These are phyloP conservation scores for Sporormia fimetaria DNA, from an alignment of 495 filamentous ascomycete species.

Conservation along the genomic window DNA sequence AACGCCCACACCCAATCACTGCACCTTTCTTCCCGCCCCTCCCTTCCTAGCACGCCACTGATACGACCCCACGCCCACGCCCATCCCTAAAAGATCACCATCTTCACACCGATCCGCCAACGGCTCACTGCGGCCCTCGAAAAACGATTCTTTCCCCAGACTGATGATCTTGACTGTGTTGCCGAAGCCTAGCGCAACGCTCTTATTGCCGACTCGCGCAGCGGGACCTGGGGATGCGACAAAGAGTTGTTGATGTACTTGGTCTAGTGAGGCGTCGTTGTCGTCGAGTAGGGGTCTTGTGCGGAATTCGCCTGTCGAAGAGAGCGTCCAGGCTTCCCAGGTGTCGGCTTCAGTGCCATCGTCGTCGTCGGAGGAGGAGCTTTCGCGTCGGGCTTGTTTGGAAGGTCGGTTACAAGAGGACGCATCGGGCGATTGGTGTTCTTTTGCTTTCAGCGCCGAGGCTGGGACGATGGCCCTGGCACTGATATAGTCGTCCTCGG, in stretches of 20 bases:
- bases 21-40: conserved; percentile 6
- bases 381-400: neutral
- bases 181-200: conserved; percentile 54
- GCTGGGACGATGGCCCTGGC: conserved; percentile 6
- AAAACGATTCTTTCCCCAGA: conserved; percentile 50
- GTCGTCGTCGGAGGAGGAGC: no score
- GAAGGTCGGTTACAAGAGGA: neutral
- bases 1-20: conserved; percentile 1
- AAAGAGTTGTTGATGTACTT: conserved; percentile 38
- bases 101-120: conserved; percentile 31
- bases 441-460: conserved; percentile 2
- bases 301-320: conserved; percentile 36
- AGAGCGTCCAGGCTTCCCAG: conserved; percentile 60
- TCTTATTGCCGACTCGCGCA: conserved; percentile 43
- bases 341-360: conserved; percentile 4
- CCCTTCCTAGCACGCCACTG: conserved; percentile 3
- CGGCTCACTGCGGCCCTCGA: no score
- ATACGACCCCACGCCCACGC: conserved; percentile 6
- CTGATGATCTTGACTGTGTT: conserved; percentile 56
- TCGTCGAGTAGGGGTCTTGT: conserved; percentile 26
- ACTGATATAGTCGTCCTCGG: conserved; percentile 3
- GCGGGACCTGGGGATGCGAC: conserved; percentile 51
- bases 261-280: neutral
- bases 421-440: neutral
- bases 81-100: conserved; percentile 1